Evolutionary conservation across 108 stramenopile genomes (phyloP).

Genomic region (Epithemia pelagica): DNA sequence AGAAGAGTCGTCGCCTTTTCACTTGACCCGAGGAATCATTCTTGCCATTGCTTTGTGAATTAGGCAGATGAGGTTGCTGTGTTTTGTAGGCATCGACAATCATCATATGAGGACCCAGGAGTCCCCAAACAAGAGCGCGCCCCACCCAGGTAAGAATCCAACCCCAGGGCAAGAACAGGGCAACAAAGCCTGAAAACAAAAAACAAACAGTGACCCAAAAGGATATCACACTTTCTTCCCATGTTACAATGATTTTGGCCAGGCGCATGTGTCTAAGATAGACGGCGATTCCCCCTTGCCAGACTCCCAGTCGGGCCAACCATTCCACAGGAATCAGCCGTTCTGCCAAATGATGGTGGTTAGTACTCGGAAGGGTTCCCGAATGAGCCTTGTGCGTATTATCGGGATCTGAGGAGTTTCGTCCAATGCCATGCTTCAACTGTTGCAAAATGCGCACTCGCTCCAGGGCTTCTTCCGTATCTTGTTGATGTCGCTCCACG

Average conservation of each 20-base stretch:
- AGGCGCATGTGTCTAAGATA: slow-evolving; percentile 31
- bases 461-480: slow-evolving; percentile 31
- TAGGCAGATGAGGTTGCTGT: slow-evolving; percentile 3
- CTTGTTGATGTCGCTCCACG: slow-evolving; percentile 16
- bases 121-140: slow-evolving; percentile 51
- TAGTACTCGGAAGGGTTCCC: slow-evolving; percentile 20
- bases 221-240: slow-evolving; percentile 59
- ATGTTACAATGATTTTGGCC: slow-evolving; percentile 39
- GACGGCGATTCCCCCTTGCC: slow-evolving; percentile 9
- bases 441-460: slow-evolving; percentile 10
- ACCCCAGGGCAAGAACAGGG: slow-evolving; percentile 55
- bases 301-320: background rate
- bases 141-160: slow-evolving; percentile 51
- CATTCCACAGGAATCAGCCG: slow-evolving; percentile 11
- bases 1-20: slow-evolving; percentile 5
- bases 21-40: slow-evolving; percentile 5
- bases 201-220: slow-evolving; percentile 56
- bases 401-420: slow-evolving; percentile 28
- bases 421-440: slow-evolving; percentile 25
- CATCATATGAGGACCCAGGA: slow-evolving; percentile 76
- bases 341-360: slow-evolving; percentile 8
- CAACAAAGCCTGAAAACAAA: slow-evolving; percentile 34
- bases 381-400: slow-evolving; percentile 1
- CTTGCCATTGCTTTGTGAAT: background rate
- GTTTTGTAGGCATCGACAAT: slow-evolving; percentile 53